phyloP scores from a whole-genome alignment of 2,329 filamentous ascomycete genomes.

The Chaetomium sp. region DNA sequence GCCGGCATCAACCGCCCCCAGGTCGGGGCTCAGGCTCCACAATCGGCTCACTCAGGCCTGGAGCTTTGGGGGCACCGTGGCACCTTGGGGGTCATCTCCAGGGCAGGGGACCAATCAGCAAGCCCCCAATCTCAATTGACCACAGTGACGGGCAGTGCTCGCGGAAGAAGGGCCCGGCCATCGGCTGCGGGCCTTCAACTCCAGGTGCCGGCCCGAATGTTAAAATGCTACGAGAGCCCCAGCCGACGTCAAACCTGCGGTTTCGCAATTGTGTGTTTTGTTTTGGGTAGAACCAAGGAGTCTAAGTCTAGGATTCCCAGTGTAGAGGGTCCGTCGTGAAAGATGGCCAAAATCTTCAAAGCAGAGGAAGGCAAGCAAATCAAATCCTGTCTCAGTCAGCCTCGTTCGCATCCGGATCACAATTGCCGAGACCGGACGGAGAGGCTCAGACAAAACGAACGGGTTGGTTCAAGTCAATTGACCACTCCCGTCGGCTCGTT shows the following conservation, averaged over 20 bases:
- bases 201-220: background rate
- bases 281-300: background rate
- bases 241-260: background rate
- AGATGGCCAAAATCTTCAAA: constrained; percentile 26
- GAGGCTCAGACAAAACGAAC: background rate
- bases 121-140: background rate
- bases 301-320: background rate
- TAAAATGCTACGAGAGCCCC: constrained; percentile 3
- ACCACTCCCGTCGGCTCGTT: no score
- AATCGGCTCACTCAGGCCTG: no score
- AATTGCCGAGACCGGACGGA: background rate
- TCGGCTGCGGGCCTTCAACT: constrained; percentile 10
- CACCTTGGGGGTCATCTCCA: no score
- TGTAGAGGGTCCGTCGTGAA: background rate
- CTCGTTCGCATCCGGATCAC: background rate
- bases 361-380: constrained; percentile 26
- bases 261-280: background rate
- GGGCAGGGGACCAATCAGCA: constrained; percentile 6
- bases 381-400: background rate
- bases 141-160: no score
- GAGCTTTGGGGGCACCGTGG: no score
- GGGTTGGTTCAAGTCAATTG: no score
- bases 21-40: background rate
- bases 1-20: constrained; percentile 1
- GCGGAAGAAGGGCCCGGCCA: no score